A percentile compares a stretch with the other conserved stretches of the same genome.
phyloP scores from a whole-genome alignment of 257 asterid genomes.

The Forsythia viridissima region DNA sequence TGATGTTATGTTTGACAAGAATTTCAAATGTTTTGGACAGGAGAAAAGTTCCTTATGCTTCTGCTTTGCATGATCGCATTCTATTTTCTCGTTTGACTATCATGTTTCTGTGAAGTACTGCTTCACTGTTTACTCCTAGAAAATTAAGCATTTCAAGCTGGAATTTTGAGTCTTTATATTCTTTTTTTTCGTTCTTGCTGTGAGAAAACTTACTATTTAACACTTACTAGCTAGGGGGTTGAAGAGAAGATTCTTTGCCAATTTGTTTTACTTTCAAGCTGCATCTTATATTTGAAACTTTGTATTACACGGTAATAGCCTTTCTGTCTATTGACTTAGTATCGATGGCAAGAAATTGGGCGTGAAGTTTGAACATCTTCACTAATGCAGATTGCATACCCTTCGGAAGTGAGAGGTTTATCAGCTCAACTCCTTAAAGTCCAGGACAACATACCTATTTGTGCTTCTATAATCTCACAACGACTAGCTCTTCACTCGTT shows the following conservation, averaged over 20 bases:
- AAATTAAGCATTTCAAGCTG: no score
- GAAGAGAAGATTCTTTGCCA: neutral
- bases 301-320: no score
- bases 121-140: no score
- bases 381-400: conserved; percentile 79
- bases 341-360: neutral
- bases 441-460: conserved; percentile 96
- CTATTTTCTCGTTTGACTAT: neutral
- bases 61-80: neutral
- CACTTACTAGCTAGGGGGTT: no score
- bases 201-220: no score
- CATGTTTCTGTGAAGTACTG: no score
- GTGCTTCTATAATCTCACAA: conserved; percentile 84
- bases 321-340: neutral
- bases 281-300: no score
- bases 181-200: no score
- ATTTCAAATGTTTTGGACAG: neutral
- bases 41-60: neutral
- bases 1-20: conserved; percentile 14
- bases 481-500: conserved; percentile 75
- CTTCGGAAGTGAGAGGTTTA: conserved; percentile 76
- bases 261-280: neutral
- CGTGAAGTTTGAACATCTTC: neutral
- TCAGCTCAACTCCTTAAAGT: conserved; percentile 81
- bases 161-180: no score